Percentiles rank a stretch among this genome's conserved stretches.
These are phyloP conservation scores for Ehretia macrophylla DNA, from an alignment of 257 asterid species.

Conservation along the genomic window DNA sequence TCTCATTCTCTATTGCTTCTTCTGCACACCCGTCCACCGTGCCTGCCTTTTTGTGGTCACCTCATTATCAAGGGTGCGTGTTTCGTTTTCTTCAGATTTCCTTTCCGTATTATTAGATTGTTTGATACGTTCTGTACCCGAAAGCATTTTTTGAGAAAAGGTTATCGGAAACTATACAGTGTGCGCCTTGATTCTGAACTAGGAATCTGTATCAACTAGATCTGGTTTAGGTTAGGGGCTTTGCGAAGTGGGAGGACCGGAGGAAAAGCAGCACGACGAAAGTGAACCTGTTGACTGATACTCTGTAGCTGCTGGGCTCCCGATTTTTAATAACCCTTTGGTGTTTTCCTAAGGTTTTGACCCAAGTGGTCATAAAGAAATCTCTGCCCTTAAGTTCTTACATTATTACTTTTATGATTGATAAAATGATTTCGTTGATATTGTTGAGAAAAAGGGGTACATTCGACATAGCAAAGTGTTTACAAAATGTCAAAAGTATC, in stretches of 20 bases:
- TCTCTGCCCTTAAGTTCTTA: too few species aligned
- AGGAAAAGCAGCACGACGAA: too few species aligned
- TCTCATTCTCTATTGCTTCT: not conserved
- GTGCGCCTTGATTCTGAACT: not conserved
- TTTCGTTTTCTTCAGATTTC: not conserved
- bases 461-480: not conserved
- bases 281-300: too few species aligned
- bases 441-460: too few species aligned
- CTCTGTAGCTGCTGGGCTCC: not conserved
- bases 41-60: conserved; percentile 34
- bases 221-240: not conserved
- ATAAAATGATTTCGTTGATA: too few species aligned
- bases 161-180: not conserved
- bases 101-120: not conserved
- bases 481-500: not conserved
- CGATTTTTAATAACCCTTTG: not conserved
- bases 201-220: not conserved
- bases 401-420: too few species aligned
- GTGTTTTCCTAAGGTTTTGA: not conserved
- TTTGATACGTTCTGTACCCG: too few species aligned
- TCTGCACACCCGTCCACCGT: conserved; percentile 17
- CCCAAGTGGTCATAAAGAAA: not conserved
- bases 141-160: not conserved
- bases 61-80: conserved; percentile 22
- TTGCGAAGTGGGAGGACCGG: not conserved